Evolutionary conservation across 2,329 filamentous ascomycete species (phyloP).

Genomic region (Botryotinia narcissicola): DNA sequence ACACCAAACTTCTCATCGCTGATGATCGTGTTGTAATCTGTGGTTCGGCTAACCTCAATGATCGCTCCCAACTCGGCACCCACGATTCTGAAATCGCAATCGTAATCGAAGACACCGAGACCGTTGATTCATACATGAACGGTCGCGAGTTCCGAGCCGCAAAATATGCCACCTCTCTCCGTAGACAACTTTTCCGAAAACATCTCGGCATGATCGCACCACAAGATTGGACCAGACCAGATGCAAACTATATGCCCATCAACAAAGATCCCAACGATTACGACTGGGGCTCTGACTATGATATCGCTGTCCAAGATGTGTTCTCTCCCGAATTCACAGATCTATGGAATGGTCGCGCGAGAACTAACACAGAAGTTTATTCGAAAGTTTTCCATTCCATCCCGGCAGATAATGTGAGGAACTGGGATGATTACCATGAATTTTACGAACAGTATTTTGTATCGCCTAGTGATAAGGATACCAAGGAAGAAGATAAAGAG

Average conservation of each 20-base stretch:
- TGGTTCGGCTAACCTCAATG: constrained; percentile 62
- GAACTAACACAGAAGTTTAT: constrained; percentile 77
- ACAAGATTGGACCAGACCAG: constrained; percentile 64
- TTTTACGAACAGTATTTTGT: constrained; percentile 70
- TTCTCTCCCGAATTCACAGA: constrained; percentile 64
- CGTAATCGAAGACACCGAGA: constrained; percentile 74
- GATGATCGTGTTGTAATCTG: constrained; percentile 82
- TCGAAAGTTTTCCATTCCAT: constrained; percentile 78
- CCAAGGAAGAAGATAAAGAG: constrained; percentile 40
- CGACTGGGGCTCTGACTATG: constrained; percentile 66
- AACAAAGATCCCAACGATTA: constrained; percentile 68
- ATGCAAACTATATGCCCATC: constrained; percentile 76
- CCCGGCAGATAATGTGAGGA: constrained; percentile 64
- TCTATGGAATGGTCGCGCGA: constrained; percentile 72
- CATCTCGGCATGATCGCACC: constrained; percentile 81
- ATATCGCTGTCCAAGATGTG: constrained; percentile 71
- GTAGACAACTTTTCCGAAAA: constrained; percentile 85
- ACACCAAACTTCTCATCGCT: constrained; percentile 72
- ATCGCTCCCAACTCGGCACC: constrained; percentile 72
- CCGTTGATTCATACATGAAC: constrained; percentile 70
- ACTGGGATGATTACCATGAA: constrained; percentile 70
- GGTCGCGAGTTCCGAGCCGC: constrained; percentile 69
- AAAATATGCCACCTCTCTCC: constrained; percentile 74
- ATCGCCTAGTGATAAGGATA: constrained; percentile 48
- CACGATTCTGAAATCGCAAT: constrained; percentile 92